A percentile compares a stretch with the other conserved stretches of the same genome.
Conservation (phyloP, 2,329 filamentous ascomycete species). For the Fusarium phyllophilum region DNA sequence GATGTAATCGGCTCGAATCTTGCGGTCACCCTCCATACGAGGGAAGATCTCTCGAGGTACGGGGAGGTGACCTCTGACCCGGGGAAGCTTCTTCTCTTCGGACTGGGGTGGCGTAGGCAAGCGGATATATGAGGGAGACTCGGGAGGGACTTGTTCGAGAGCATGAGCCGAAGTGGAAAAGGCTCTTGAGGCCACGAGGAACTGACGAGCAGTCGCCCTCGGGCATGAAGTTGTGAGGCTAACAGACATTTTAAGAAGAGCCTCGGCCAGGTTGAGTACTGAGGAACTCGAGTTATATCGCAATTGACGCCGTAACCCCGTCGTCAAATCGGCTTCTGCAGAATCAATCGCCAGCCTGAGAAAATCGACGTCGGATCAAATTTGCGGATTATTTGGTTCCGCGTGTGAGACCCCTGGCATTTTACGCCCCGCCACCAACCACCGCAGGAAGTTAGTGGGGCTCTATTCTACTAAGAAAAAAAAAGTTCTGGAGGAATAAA, state of each 20-base stretch:
- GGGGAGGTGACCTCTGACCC: conserved; percentile 82
- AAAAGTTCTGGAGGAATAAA: conserved; percentile 43
- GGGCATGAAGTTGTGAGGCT: conserved; percentile 38
- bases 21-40: conserved; percentile 64
- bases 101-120: conserved; percentile 82
- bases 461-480: conserved; percentile 35
- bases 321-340: conserved; percentile 25
- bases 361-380: conserved; percentile 41
- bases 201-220: conserved; percentile 43
- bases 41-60: conserved; percentile 84
- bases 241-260: conserved; percentile 44
- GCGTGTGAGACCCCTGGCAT: conserved; percentile 17
- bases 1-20: conserved; percentile 71
- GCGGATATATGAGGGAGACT: conserved; percentile 88
- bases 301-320: conserved; percentile 33
- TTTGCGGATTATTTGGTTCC: conserved; percentile 42
- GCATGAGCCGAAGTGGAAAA: conserved; percentile 51
- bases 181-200: conserved; percentile 41
- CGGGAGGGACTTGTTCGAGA: conserved; percentile 74
- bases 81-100: conserved; percentile 57
- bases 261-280: conserved; percentile 14
- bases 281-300: conserved; percentile 21
- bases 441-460: conserved; percentile 40
- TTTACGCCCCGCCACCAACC: conserved; percentile 39
- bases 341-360: conserved; percentile 16